Evolutionary conservation across 306 rosid genomes (phyloP).

Genomic region (Prunus dulcis): DNA sequence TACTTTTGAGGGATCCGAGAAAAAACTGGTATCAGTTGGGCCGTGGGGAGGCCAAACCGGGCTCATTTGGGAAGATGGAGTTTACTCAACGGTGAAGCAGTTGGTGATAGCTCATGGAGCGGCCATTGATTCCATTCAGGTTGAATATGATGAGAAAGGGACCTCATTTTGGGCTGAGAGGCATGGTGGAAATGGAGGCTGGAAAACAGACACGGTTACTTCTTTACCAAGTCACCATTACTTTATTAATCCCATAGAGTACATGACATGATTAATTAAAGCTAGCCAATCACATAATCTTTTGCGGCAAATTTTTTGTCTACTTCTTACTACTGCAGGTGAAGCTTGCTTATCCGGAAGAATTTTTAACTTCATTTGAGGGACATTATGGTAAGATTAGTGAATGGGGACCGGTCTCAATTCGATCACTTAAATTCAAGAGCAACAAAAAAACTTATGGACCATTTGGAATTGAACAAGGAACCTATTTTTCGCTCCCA

Average conservation of each 20-base stretch:
- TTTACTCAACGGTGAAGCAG: constrained; percentile 60
- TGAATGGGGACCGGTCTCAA: constrained; percentile 23
- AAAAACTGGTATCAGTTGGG: constrained; percentile 46
- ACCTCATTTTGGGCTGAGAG: constrained; percentile 61
- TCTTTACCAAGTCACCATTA: too few species aligned
- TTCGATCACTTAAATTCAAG: constrained; percentile 26
- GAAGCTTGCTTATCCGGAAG: constrained; percentile 31
- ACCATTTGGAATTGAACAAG: constrained; percentile 31
- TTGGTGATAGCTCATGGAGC: constrained; percentile 61
- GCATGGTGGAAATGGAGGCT: constrained; percentile 85
- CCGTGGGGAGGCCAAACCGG: constrained; percentile 83
- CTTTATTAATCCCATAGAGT: background rate
- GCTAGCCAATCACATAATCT: background rate
- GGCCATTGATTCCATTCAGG: constrained; percentile 69
- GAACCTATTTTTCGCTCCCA: constrained; percentile 26
- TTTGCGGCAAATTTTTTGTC: background rate
- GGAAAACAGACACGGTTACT: constrained; percentile 28
- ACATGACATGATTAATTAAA: background rate
- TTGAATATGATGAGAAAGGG: constrained; percentile 64
- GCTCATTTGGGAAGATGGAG: constrained; percentile 64
- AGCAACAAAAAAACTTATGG: constrained; percentile 35
- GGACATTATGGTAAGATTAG: constrained; percentile 25
- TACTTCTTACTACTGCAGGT: background rate
- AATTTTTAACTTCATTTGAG: constrained; percentile 24
- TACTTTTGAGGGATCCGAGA: constrained; percentile 19